Evolutionary conservation across 441 rosid species (phyloP), one percentile per base, ranked within the genome.

Genomic region (Euphorbia celastroides): DNA sequence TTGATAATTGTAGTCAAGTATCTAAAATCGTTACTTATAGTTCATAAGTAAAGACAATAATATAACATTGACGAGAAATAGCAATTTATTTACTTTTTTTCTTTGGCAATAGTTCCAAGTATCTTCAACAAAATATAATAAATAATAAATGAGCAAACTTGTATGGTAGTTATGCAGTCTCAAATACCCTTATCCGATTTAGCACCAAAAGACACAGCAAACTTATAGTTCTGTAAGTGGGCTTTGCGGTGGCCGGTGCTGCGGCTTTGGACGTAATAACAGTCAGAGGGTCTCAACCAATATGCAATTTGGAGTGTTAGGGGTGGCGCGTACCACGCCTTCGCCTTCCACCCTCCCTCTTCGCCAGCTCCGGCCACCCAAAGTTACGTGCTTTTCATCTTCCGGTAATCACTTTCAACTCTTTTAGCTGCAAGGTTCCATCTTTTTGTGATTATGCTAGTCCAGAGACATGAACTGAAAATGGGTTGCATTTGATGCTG

Each of bases 371-470:
- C 72, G 79, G 67, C 30, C 81, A 52, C 64, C 70, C 10, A 57
- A 57, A 57, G 44, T 77, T 74, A 50, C 64, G 30, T 80, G 81
- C 74, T 81, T 80, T 65, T 78, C 75, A 38, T 72, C 81, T 55
- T 70, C 81, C 50, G 78, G 84, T 80, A 65, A 34, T 7, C 60
- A 28, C 51, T 20, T 54, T 41, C 4, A 1, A 17, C 25, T 20
- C 13, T 32, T n/a, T 74, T 31, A 26, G 51, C 23, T 31, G 16
- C 28, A 20, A 30, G 58, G 19, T 51, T 60, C 51, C 61, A 22
- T 58, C 19, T 51, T 59, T 8, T 62, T 62, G 13, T 26, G 14
- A 42, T 42, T 42, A 4, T 41, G 0, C n/a, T 14, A 23, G 2
- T 42, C 31, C 14, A 31, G 48, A 19, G 20, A 13, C 13, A 12